Evolutionary conservation across 2,329 filamentous ascomycete genomes (phyloP), one percentile per base, ranked within the genome.

Genomic region (Neonectria hederae): DNA sequence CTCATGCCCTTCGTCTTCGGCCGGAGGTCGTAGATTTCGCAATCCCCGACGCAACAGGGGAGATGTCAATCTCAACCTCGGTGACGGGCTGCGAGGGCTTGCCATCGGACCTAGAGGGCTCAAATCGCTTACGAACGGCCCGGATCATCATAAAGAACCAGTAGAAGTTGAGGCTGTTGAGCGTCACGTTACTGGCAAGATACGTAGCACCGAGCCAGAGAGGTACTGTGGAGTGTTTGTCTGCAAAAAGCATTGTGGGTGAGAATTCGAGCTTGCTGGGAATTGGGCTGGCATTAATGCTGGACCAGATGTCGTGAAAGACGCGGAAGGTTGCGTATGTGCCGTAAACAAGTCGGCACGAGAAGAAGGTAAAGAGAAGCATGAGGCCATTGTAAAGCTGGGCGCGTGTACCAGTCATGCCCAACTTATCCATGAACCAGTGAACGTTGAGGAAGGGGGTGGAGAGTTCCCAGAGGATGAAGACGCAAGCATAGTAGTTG

Each of bases 91-190:
- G 42, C 2, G 73, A 38, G 76, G 74, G 22, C 40, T 79, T 75
- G 26, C 65, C 65, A 11, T 52, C 70, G 8, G 74, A 69, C 67
- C 79, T 76, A 26, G 80, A 74, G 5, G 90, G 78, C 65, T 88
- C 85, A 75, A 96, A 96, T 26, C 92, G 85, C 82, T 92, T 94
- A 64, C 89, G 84, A 13, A 96, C 88, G 9, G 92, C 92, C 64
- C 88, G 84, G 66, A 97, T 89, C 93, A 97, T 97, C 85, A 93
- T 93, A 74, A 88, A 84, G 76, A 95, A 96, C 93, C 93, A 97
- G 79, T 90, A 92, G 74, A 92, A 89, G 79, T 97, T 97, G 56
- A 97, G 81, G 13, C 86, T 83, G 74, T 94, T 95, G 26, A 97
- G 84, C 0, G 87, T 86, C 21, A 92, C 58, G 76, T 96, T 96